Conservation (phyloP, 2,329 filamentous ascomycete species). For the Hypomyces perniciosus region DNA sequence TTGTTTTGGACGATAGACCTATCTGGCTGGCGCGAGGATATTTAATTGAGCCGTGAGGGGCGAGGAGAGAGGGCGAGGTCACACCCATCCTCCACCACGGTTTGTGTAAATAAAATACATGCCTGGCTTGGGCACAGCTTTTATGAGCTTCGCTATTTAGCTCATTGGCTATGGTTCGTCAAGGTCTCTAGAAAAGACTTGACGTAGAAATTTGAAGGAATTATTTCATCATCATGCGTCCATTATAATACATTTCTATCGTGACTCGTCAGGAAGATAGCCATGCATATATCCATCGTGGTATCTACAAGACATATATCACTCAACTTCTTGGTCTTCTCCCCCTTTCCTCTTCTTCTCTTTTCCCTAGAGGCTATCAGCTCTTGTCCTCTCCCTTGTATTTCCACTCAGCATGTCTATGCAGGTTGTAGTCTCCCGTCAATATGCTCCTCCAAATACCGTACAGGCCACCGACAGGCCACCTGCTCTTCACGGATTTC, state of each 20-base stretch:
- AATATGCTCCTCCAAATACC: slow-evolving; percentile 55
- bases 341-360: background rate
- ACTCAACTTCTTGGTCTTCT: background rate
- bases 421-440: slow-evolving; percentile 50
- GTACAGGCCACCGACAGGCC: slow-evolving; percentile 53
- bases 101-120: slow-evolving; percentile 13
- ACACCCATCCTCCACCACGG: background rate
- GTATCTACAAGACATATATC: background rate
- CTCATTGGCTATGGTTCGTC: background rate
- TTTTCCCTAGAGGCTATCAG: background rate
- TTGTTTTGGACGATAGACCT: slow-evolving; percentile 12
- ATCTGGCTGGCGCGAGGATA: background rate
- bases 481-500: slow-evolving; percentile 40
- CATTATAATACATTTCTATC: no score
- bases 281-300: background rate
- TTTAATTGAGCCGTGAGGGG: slow-evolving; percentile 11
- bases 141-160: background rate
- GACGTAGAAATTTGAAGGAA: background rate
- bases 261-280: no score
- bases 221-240: background rate
- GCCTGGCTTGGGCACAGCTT: background rate
- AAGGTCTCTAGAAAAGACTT: background rate
- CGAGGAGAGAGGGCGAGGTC: background rate
- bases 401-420: slow-evolving; percentile 49
- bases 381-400: slow-evolving; percentile 30